Conservation (phyloP, 1,284 basidiomycete species). For the Ceratobasidium sp. region DNA sequence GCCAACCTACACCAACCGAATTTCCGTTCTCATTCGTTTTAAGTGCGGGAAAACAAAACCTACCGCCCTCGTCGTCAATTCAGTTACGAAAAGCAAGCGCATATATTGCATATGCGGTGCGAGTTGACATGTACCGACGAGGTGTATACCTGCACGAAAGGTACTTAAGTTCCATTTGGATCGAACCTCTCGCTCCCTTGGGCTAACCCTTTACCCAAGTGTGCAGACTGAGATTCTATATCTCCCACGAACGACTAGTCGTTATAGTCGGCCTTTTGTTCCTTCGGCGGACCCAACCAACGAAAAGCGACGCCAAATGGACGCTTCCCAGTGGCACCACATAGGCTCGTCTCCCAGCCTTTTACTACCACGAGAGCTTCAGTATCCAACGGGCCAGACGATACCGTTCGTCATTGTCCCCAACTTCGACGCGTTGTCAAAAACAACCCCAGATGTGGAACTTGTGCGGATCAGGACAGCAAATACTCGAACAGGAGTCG, state of each 20-base stretch:
- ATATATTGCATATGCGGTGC: slow-evolving; percentile 31
- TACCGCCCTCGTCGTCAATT: slow-evolving; percentile 24
- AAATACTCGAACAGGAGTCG: slow-evolving; percentile 23
- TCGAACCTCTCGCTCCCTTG: too few relatives aligned
- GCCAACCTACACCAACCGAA: not conserved
- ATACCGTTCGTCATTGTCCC: slow-evolving; percentile 22
- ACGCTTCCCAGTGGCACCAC: slow-evolving; percentile 11
- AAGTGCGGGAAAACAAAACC: not conserved
- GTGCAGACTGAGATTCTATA: slow-evolving; percentile 32
- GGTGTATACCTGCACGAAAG: slow-evolving; percentile 31
- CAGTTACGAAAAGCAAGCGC: slow-evolving; percentile 15
- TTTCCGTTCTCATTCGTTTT: slow-evolving; percentile 30
- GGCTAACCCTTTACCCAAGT: not conserved
- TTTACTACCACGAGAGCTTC: slow-evolving; percentile 4
- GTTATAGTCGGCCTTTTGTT: slow-evolving; percentile 25
- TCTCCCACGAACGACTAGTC: slow-evolving; percentile 32
- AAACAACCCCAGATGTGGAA: not conserved
- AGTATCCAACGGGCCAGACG: slow-evolving; percentile 14
- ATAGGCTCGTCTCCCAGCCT: slow-evolving; percentile 6
- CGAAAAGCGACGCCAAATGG: slow-evolving; percentile 35
- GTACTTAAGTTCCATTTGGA: not conserved
- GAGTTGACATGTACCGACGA: slow-evolving; percentile 37
- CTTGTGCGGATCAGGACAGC: slow-evolving; percentile 9
- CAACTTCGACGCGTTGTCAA: not conserved
- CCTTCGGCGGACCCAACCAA: slow-evolving; percentile 24